Evolutionary conservation across 306 rosid genomes (phyloP).

Genomic region (Lupinus albus): DNA sequence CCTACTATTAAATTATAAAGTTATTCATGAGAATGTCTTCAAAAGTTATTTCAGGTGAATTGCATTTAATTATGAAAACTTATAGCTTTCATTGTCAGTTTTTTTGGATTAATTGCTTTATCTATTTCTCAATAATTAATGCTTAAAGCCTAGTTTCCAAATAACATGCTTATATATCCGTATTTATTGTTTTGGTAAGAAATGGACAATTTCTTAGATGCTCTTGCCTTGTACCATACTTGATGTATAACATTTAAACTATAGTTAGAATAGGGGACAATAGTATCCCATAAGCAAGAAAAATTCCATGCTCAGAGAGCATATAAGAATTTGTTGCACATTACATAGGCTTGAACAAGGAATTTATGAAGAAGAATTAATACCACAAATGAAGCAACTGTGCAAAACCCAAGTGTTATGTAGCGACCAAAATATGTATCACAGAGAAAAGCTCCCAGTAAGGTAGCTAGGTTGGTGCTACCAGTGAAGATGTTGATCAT

Average conservation of each 20-base stretch:
- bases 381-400: slow-evolving; percentile 77
- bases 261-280: not conserved
- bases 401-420: slow-evolving; percentile 65
- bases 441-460: slow-evolving; percentile 74
- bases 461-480: slow-evolving; percentile 66
- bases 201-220: too few species aligned
- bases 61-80: not conserved
- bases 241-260: not conserved
- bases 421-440: slow-evolving; percentile 89
- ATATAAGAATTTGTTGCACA: too few species aligned
- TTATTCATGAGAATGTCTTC: not conserved
- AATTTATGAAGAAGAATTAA: not conserved
- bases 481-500: slow-evolving; percentile 71
- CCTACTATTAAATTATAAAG: too few species aligned
- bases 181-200: not conserved
- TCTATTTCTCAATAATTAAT: not conserved
- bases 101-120: not conserved
- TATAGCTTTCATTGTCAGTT: not conserved
- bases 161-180: not conserved
- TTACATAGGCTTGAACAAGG: not conserved
- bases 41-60: not conserved
- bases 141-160: not conserved
- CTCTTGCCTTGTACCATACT: not conserved
- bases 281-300: not conserved
- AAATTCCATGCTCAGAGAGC: not conserved